These are phyloP conservation scores for Daldinia eschscholtzii DNA, from an alignment of 2,329 filamentous ascomycete species.

Conservation along the genomic window DNA sequence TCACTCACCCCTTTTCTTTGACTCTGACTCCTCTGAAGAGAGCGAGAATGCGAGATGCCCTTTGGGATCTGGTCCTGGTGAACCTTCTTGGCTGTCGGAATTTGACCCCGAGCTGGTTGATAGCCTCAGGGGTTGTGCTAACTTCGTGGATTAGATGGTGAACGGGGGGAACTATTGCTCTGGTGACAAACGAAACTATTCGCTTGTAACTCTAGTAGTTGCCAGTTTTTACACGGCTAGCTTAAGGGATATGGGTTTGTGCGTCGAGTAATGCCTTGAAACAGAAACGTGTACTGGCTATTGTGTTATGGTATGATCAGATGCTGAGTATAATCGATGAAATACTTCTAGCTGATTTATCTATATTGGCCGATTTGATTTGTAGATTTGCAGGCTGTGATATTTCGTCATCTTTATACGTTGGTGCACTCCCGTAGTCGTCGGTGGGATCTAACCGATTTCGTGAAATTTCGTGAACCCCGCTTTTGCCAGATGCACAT, in stretches of 20 bases:
- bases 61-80: constrained; percentile 10
- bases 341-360: not conserved
- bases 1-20: constrained; percentile 25
- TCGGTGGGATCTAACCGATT: no score
- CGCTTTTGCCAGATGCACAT: no score
- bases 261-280: not conserved
- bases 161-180: not conserved
- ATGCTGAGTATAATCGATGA: not conserved
- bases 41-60: not conserved
- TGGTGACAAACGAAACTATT: not conserved
- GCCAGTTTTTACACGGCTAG: not conserved
- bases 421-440: no score
- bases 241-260: not conserved
- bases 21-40: constrained; percentile 19
- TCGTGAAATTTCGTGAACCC: no score
- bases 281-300: not conserved
- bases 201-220: not conserved
- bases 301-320: not conserved
- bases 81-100: constrained; percentile 49
- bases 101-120: constrained; percentile 49
- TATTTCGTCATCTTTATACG: not conserved
- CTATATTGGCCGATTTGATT: not conserved
- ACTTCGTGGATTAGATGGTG: constrained; percentile 48
- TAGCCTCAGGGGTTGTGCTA: constrained; percentile 48
- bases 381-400: not conserved